Conservation (phyloP, 2,329 filamentous ascomycete species). For the Eutypa lata region DNA sequence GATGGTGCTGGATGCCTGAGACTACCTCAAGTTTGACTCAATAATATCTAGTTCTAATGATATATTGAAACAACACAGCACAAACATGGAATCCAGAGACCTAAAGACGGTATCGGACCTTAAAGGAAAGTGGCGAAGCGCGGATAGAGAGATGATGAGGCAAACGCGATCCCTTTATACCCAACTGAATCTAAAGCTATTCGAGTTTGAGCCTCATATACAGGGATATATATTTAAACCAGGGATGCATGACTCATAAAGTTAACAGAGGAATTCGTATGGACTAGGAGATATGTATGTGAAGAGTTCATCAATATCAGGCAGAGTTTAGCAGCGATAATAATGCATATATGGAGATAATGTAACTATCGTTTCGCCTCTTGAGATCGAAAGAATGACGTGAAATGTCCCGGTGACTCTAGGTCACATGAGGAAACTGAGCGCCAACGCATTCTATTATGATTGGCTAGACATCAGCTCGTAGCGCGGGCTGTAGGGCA, state of each 20-base stretch:
- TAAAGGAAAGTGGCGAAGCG: conserved; percentile 2
- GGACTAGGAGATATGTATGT: neutral
- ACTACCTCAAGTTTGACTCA: too few relatives aligned
- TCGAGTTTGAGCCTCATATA: conserved; percentile 1
- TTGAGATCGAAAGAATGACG: neutral
- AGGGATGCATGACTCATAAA: conserved; percentile 2
- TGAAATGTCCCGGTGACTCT: neutral
- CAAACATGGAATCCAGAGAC: too few relatives aligned
- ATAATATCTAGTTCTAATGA: too few relatives aligned
- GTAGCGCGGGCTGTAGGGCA: too few relatives aligned
- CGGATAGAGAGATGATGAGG: neutral
- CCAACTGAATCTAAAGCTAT: neutral
- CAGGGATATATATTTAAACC: neutral
- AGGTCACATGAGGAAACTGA: neutral
- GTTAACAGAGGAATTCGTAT: neutral
- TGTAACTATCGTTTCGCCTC: neutral
- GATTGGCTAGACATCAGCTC: neutral
- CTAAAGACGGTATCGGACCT: too few relatives aligned
- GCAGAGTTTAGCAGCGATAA: conserved; percentile 1
- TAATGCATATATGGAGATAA: neutral
- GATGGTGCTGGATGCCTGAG: too few relatives aligned
- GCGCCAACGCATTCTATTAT: neutral
- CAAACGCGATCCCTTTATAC: conserved; percentile 3
- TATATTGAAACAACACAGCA: too few relatives aligned
- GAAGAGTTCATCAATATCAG: neutral